phyloP scores from a whole-genome alignment of 129 eudicot genomes.

The Scalesia atractyloides region DNA sequence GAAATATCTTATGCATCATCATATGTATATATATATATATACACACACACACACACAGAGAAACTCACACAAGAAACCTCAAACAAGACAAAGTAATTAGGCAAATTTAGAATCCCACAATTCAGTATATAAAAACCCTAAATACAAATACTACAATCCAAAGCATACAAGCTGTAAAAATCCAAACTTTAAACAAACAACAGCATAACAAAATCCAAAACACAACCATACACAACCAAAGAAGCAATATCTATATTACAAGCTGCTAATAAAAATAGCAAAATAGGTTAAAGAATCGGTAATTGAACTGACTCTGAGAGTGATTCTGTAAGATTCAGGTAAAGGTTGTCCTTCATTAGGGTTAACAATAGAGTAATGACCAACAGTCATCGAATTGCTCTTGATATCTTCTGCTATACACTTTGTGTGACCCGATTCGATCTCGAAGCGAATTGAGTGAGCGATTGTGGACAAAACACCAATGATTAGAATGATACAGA shows the following conservation, averaged over 20 bases:
- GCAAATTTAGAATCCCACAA: neutral
- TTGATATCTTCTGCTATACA: conserved; percentile 93
- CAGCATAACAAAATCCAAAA: neutral
- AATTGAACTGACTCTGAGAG: conserved; percentile 57
- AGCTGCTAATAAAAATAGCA: neutral
- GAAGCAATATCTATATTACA: neutral
- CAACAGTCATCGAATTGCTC: conserved; percentile 87
- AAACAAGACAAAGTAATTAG: too few species aligned
- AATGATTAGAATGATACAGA: conserved; percentile 32
- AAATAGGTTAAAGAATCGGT: neutral
- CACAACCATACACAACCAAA: conserved; percentile 18
- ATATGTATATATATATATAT: too few species aligned
- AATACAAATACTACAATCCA: neutral
- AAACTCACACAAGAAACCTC: too few species aligned
- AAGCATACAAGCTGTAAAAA: neutral
- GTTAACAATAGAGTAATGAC: conserved; percentile 71
- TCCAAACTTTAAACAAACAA: neutral
- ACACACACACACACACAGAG: too few species aligned
- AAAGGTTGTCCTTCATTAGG: conserved; percentile 74
- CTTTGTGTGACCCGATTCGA: conserved; percentile 84
- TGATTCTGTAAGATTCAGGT: conserved; percentile 81
- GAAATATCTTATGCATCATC: too few species aligned
- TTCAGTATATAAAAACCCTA: neutral
- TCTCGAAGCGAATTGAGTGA: conserved; percentile 78
- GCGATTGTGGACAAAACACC: conserved; percentile 44